Evolutionary conservation across 441 rosid species (phyloP), one percentile per base, ranked within the genome.

Genomic region (Omphalea diandra): DNA sequence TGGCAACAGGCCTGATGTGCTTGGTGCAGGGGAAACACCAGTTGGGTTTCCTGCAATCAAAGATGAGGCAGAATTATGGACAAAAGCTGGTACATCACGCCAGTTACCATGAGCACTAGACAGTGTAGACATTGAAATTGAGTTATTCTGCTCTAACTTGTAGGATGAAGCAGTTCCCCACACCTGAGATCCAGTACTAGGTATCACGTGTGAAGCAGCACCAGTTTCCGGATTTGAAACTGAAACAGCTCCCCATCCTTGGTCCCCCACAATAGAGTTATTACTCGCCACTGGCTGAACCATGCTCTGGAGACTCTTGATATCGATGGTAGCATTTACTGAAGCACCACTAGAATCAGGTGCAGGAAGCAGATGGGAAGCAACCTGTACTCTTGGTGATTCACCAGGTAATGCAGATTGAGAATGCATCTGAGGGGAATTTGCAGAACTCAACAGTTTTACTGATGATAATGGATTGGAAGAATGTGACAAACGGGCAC

Each of bases 111-210:
- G 87, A 24, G 83, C 79, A 52, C 70, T 73, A 61, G 83, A 71
- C 65, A 78, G 87, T 40, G 78, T 36, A 12, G 87, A 73, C 58
- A 73, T 49, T 0, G 74, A 59, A 41, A 67, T 68, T 24, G 71
- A 65, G 61, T 75, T 80, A 65, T 72, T 79, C 29, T 78, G 75
- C 47, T 82, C 87, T 15, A 38, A 69, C 75, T 68, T 83, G 67
- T 80, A 86, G 58, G 82, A 72, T 22, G 86, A 73, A 65, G 73
- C 79, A 73, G 53, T 82, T 68, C 83, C 88, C 93, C 90, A 86
- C 58, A 72, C 70, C 67, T 84, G 92, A 69, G 78, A 78, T 68
- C 76, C 87, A 59, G 73, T 58, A 31, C 62, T 77, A 46, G 83
- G 83, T 55, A 81, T 66, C 11, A 85, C 81, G 55, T 84, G 66